Evolutionary conservation across 2,329 filamentous ascomycete species (phyloP).

Genomic region (Trichophyton mentagrophytes): DNA sequence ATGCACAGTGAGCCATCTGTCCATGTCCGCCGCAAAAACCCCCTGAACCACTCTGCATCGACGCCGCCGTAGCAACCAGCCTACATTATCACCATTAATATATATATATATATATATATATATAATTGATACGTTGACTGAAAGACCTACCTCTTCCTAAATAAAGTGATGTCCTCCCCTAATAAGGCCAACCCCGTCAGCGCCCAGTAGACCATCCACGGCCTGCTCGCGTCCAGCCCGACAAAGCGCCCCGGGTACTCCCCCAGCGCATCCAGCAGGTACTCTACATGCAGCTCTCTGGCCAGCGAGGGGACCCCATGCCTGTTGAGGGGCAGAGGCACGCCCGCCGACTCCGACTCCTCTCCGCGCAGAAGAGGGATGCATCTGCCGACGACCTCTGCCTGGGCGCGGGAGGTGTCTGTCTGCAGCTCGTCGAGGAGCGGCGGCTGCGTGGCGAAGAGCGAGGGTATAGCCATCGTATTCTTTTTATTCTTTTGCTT

Average conservation of each 20-base stretch:
- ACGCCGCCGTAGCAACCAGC: conserved; percentile 58
- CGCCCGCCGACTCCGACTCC: conserved; percentile 22
- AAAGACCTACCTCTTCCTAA: neutral
- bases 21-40: conserved; percentile 92
- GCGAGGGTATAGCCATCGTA: conserved; percentile 24
- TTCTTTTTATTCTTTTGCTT: neutral
- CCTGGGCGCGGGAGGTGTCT: conserved; percentile 54
- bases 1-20: conserved; percentile 76
- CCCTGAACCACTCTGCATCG: conserved; percentile 69
- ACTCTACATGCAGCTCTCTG: conserved; percentile 43
- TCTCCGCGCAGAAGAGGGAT: conserved; percentile 50
- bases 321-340: conserved; percentile 42
- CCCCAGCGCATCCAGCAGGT: conserved; percentile 37
- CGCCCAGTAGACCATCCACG: conserved; percentile 93
- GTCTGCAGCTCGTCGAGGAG: conserved; percentile 57
- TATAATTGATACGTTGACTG: no score
- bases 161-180: conserved; percentile 51
- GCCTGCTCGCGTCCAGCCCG: conserved; percentile 69
- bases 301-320: conserved; percentile 65
- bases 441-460: conserved; percentile 39
- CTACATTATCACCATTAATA: conserved; percentile 29
- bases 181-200: conserved; percentile 62
- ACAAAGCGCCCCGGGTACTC: conserved; percentile 58
- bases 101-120: no score
- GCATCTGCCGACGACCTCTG: conserved; percentile 55